These are phyloP conservation scores for Polygonum aviculare DNA, from an alignment of 148 eudicot genomes.

Conservation along the genomic window DNA sequence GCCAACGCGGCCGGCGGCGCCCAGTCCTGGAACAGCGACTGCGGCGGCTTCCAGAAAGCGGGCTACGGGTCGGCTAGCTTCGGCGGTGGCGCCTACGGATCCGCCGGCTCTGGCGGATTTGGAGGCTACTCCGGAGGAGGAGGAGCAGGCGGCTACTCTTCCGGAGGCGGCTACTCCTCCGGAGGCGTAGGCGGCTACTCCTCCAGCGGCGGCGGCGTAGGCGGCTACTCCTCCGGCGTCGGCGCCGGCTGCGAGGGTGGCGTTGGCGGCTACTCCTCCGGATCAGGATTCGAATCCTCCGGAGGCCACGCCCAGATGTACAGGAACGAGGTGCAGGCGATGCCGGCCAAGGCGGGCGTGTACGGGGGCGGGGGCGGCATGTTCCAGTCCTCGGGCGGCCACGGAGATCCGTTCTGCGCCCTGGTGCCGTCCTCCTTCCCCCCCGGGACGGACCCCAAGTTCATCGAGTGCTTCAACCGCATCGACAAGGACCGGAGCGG, in stretches of 20 bases:
- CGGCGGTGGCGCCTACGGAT: not conserved
- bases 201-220: not conserved
- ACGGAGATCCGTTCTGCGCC: slow-evolving; percentile 17
- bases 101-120: not conserved
- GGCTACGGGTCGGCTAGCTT: not conserved
- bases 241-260: not conserved
- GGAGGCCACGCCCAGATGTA: not conserved
- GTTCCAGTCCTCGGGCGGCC: not conserved
- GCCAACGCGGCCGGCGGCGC: not conserved
- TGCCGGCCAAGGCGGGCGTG: not conserved
- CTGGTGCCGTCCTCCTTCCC: slow-evolving; percentile 20
- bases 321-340: not conserved
- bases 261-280: not conserved
- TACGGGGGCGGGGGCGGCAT: not conserved
- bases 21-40: not conserved
- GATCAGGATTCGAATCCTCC: not conserved
- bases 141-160: not conserved
- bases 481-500: slow-evolving; percentile 23
- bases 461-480: slow-evolving; percentile 19
- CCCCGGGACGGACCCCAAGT: slow-evolving; percentile 15
- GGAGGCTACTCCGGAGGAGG: not conserved
- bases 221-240: not conserved
- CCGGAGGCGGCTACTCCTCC: not conserved
- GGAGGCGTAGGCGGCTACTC: not conserved
- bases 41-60: not conserved